Percentiles rank a stretch among this genome's conserved stretches.
Evolutionary conservation across 1,284 basidiomycete genomes (phyloP).

Genomic region (Tilletia walkeri): DNA sequence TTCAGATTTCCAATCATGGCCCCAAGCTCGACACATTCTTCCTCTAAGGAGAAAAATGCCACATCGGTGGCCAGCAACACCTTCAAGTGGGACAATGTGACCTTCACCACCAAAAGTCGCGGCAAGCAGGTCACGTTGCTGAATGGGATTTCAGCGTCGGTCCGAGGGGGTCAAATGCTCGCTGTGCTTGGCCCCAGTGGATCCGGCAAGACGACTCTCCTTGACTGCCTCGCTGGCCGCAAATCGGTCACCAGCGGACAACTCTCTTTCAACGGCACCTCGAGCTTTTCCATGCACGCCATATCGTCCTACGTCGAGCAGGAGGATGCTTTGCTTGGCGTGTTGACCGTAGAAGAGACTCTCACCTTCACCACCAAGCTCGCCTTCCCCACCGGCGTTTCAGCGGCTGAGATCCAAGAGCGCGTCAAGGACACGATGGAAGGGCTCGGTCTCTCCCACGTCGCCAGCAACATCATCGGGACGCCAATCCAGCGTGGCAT

Average conservation of each 20-base stretch:
- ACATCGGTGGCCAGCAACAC: no score
- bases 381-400: conserved; percentile 18
- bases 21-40: no score
- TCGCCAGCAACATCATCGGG: conserved; percentile 54
- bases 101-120: no score
- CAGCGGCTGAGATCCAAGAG: conserved; percentile 19
- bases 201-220: conserved; percentile 56
- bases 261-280: conserved; percentile 14
- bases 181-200: conserved; percentile 56
- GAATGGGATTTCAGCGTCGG: no score
- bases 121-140: no score
- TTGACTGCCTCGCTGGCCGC: conserved; percentile 55
- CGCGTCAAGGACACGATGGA: conserved; percentile 37
- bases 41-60: no score
- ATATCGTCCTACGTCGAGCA: conserved; percentile 57
- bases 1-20: no score
- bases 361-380: conserved; percentile 54
- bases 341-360: conserved; percentile 57
- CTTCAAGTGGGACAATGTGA: no score
- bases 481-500: conserved; percentile 58
- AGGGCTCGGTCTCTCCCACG: conserved; percentile 47
- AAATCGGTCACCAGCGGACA: conserved; percentile 21
- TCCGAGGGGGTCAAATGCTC: neutral
- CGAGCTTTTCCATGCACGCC: conserved; percentile 20
- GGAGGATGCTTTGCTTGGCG: conserved; percentile 56